Base-by-base conservation (phyloP, 2,329 filamentous ascomycete genomes). In the Hypoxylon sp. region DNA sequence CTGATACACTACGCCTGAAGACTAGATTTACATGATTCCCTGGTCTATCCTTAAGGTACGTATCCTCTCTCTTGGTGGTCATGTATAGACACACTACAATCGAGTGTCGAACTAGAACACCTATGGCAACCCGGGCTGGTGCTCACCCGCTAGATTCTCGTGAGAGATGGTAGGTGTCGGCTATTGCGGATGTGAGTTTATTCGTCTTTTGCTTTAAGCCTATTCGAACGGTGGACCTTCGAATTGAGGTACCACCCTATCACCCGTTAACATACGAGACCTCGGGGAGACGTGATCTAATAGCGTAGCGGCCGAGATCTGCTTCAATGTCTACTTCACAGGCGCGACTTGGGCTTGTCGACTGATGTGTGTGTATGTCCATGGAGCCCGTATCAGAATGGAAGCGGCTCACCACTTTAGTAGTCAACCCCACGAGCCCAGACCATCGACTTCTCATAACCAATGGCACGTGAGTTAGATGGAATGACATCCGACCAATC, bases 401-500 rank as follows among this genome's bases (percentile, higher is more conserved):
- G 17, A 43, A 43, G 38, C 38, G 38, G 38, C 38, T 43, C 38
- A 43, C 34, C 25, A 32, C 10, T 49, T 50, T 59, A 50, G 34
- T 59, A 49, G 30, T 30, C 41, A 32, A 57, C 38, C 28, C 45
- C 41, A 57, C 21, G 28, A 48, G 32, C 19, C 17, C 45, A 49
- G 21, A 25, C 32, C 45, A 5, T 51, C 34, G 7, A 21, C 3
- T 48, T n/a, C 23, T 60, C 56, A 46, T 34, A 21, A 36, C 60
- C 30, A 57, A 60, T 46, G 23, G 17, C 38, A 30, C 23, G 49
- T 21, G 28, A 41, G 45, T 25, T 23, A 60, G 21, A 48, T 67
- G 38, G 32, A 58, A 34, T 38, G 11, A 21, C 14, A 17, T 49
- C 14, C 25, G 14, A 14, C 60, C 51, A 64, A 60, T 60, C 50